A percentile compares a stretch with the other conserved stretches of the same genome.
Evolutionary conservation across 2,329 filamentous ascomycete species (phyloP).

Genomic region (Colletotrichum melonis): DNA sequence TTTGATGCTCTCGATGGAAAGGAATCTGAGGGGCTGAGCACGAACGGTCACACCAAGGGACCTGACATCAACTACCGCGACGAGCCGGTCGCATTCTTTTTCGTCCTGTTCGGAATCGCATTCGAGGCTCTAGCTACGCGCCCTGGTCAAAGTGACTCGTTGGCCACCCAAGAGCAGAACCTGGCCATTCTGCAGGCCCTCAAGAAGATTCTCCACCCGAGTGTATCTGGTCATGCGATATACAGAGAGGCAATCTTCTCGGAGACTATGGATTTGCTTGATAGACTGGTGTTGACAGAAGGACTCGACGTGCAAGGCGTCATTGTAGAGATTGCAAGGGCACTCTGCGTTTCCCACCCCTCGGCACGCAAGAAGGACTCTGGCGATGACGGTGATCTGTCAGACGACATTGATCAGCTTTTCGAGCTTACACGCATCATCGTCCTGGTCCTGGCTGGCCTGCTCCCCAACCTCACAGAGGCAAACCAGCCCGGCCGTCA

Average conservation of each 20-base stretch:
- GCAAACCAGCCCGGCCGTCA: constrained; percentile 74
- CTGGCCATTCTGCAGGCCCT: constrained; percentile 90
- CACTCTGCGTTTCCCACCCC: constrained; percentile 90
- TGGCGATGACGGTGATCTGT: constrained; percentile 80
- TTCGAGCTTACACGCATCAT: constrained; percentile 98
- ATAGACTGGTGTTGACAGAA: constrained; percentile 92
- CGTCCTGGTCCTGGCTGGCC: constrained; percentile 87
- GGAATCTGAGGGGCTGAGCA: constrained; percentile 60
- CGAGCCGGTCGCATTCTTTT: constrained; percentile 98
- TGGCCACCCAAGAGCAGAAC: constrained; percentile 81
- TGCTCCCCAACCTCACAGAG: constrained; percentile 85
- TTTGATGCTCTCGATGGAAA: constrained; percentile 97
- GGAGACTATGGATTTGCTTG: constrained; percentile 95
- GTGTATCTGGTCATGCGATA: constrained; percentile 95
- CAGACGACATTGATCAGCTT: constrained; percentile 96
- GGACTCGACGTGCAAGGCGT: constrained; percentile 88
- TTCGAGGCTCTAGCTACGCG: constrained; percentile 95
- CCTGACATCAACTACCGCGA: constrained; percentile 97
- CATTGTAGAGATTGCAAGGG: constrained; percentile 93
- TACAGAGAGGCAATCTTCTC: constrained; percentile 96
- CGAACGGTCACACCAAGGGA: constrained; percentile 67
- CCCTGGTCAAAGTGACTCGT: constrained; percentile 71
- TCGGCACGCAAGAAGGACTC: constrained; percentile 79
- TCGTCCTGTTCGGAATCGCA: constrained; percentile 94
- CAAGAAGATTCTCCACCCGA: constrained; percentile 94